phyloP scores from a whole-genome alignment of 768 basidiomycete species.

The Suillus weaverae region DNA sequence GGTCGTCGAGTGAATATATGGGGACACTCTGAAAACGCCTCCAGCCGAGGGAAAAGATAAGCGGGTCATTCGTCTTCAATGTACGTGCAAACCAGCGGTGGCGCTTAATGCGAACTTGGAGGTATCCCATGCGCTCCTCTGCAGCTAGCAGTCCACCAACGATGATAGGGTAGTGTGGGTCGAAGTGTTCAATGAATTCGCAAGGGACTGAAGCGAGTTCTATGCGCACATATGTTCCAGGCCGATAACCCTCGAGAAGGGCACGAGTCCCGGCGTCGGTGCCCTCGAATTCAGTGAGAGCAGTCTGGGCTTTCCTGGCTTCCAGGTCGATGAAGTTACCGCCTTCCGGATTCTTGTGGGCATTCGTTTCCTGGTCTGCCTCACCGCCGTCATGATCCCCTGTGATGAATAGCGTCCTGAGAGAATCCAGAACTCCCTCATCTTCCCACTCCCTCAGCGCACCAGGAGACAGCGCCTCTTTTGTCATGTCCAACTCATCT shows the following conservation, averaged over 20 bases:
- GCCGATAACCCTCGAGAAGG: slow-evolving; percentile 86
- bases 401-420: slow-evolving; percentile 89
- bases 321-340: slow-evolving; percentile 47
- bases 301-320: slow-evolving; percentile 18
- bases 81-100: slow-evolving; percentile 92
- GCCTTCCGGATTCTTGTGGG: slow-evolving; percentile 38
- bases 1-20: slow-evolving; percentile 96
- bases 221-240: slow-evolving; percentile 91
- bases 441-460: slow-evolving; percentile 77
- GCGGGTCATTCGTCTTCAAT: slow-evolving; percentile 95
- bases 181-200: slow-evolving; percentile 92
- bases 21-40: slow-evolving; percentile 93
- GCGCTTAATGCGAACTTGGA: slow-evolving; percentile 94
- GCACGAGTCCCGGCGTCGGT: slow-evolving; percentile 76
- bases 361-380: slow-evolving; percentile 40
- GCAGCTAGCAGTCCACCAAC: slow-evolving; percentile 88
- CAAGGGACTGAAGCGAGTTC: slow-evolving; percentile 83
- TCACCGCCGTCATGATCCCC: slow-evolving; percentile 46
- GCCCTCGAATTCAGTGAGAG: slow-evolving; percentile 70
- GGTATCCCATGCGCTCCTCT: slow-evolving; percentile 90
- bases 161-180: slow-evolving; percentile 87
- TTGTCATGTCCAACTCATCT: slow-evolving; percentile 68
- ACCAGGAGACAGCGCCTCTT: slow-evolving; percentile 52
- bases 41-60: slow-evolving; percentile 98
- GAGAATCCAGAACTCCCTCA: slow-evolving; percentile 81